phyloP scores from a whole-genome alignment of 176 grass and related monocot species.

The Eleusine indica region DNA sequence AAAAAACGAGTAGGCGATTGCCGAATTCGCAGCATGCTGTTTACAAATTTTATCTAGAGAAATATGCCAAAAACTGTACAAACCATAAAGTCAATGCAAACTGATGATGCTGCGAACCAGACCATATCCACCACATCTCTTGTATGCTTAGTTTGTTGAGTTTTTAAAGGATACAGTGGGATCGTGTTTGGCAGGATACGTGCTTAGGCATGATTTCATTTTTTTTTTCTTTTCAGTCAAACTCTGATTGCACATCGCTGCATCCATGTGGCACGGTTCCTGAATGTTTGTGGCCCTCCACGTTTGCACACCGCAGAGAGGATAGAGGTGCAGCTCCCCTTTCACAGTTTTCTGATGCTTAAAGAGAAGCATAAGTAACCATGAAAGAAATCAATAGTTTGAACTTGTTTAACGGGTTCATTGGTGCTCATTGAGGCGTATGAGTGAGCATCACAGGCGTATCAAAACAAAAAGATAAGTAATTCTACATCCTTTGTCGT shows the following conservation, averaged over 20 bases:
- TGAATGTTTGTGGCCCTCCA: slow-evolving; percentile 26
- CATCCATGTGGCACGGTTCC: slow-evolving; percentile 33
- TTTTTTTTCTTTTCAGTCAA: slow-evolving; percentile 3
- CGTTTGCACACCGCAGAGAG: slow-evolving; percentile 2
- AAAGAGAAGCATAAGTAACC: background rate
- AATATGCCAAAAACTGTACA: no score
- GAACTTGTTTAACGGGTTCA: background rate
- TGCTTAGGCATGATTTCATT: background rate
- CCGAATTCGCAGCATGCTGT: no score
- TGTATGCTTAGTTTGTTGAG: background rate
- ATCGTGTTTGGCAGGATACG: slow-evolving; percentile 25
- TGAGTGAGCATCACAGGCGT: no score
- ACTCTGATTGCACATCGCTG: slow-evolving; percentile 16
- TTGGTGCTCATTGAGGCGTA: background rate
- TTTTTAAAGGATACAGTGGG: slow-evolving; percentile 3
- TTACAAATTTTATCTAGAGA: no score
- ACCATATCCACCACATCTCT: no score
- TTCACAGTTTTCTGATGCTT: background rate
- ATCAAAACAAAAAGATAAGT: no score
- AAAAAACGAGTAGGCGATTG: no score
- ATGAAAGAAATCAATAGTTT: background rate
- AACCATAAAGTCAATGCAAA: no score
- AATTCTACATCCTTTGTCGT: background rate
- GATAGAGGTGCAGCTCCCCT: no score
- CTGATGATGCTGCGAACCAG: no score